Percentiles rank a stretch among this genome's conserved stretches.
Conservation (phyloP, 2,329 filamentous ascomycete genomes). For the Corinectria fuckeliana region DNA sequence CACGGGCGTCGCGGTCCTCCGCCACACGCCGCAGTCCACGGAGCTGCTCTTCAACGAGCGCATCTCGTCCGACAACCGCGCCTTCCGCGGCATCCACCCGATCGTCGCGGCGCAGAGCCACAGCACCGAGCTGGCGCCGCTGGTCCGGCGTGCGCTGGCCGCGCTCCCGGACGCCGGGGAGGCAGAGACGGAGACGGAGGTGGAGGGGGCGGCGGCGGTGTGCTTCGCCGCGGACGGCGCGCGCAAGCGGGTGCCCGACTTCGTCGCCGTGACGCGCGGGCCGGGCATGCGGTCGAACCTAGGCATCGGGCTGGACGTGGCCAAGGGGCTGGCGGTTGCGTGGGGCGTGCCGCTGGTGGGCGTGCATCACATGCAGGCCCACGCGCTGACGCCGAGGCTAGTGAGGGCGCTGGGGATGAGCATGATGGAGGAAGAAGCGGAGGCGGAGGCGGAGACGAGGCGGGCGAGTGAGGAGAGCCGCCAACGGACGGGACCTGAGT, state of each 20-base stretch:
- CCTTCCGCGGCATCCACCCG: conserved; percentile 81
- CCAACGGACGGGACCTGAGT: conserved; percentile 55
- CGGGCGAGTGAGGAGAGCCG: neutral
- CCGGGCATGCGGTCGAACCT: conserved; percentile 88
- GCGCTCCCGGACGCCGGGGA: conserved; percentile 50
- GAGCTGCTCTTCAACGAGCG: conserved; percentile 80
- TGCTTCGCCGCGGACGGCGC: conserved; percentile 26
- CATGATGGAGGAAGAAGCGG: conserved; percentile 20
- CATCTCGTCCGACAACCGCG: conserved; percentile 78
- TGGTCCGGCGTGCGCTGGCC: conserved; percentile 70
- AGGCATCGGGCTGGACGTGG: conserved; percentile 77
- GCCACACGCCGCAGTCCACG: conserved; percentile 58
- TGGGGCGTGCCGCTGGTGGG: conserved; percentile 84
- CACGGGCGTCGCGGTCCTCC: conserved; percentile 84
- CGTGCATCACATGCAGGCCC: conserved; percentile 97
- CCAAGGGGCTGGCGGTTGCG: conserved; percentile 84
- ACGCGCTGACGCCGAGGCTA: conserved; percentile 86
- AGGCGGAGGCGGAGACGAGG: neutral
- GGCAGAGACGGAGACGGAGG: neutral
- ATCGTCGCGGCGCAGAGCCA: conserved; percentile 78
- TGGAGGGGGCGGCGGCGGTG: neutral
- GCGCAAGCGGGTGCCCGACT: conserved; percentile 67
- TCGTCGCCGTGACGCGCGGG: conserved; percentile 88
- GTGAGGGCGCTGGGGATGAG: conserved; percentile 63
- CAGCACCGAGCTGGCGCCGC: conserved; percentile 69